Conservation (phyloP, 148 eudicot species). For the Heliosperma pusillum region DNA sequence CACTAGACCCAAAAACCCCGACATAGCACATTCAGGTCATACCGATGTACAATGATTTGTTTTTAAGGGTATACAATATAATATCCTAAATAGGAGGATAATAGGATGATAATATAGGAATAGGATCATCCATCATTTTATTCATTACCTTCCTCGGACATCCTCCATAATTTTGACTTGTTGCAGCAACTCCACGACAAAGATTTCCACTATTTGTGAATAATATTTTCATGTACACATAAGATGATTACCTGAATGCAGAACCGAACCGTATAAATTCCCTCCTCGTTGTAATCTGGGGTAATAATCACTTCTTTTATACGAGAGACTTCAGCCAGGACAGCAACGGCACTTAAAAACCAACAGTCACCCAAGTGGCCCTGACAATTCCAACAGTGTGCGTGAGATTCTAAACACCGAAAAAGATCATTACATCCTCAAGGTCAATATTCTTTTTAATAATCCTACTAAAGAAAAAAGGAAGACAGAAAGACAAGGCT, state of each 20-base stretch:
- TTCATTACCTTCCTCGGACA: background rate
- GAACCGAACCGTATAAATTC: slow-evolving; percentile 95
- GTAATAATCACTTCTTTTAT: slow-evolving; percentile 96
- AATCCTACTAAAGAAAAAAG: background rate
- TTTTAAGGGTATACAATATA: background rate
- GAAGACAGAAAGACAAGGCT: background rate
- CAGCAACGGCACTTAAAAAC: slow-evolving; percentile 99
- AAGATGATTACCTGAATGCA: slow-evolving; percentile 76
- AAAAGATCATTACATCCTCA: background rate
- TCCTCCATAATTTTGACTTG: slow-evolving; percentile 1
- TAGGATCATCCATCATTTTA: background rate
- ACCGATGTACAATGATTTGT: too few species aligned
- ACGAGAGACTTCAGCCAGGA: slow-evolving; percentile 87
- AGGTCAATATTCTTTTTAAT: background rate
- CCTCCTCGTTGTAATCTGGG: slow-evolving; percentile 90
- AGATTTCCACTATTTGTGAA: background rate
- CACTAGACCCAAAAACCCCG: too few species aligned
- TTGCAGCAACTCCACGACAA: background rate
- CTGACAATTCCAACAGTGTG: slow-evolving; percentile 35
- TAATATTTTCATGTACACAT: background rate
- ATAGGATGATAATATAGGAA: background rate
- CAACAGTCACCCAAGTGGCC: slow-evolving; percentile 99
- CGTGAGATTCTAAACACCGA: slow-evolving; percentile 8
- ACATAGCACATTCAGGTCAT: too few species aligned
- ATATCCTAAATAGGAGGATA: background rate